Base-by-base conservation (phyloP, 768 basidiomycete genomes). In the Lyophyllum decastes region DNA sequence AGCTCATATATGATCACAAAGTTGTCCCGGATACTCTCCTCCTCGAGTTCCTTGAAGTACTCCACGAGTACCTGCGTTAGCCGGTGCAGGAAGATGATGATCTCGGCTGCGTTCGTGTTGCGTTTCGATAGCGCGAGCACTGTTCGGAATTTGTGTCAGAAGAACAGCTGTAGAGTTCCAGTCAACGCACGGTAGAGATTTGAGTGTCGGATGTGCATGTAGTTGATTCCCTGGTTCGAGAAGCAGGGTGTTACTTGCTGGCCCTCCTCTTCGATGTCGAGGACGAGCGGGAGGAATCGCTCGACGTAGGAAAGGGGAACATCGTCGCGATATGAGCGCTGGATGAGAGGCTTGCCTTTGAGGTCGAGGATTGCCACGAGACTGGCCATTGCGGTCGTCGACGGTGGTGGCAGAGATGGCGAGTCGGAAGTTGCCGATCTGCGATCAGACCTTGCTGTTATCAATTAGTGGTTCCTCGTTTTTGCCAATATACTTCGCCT, bases 1-100 rank as follows among this genome's bases (percentile, higher is more conserved):
- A 98, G 85, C 71, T 98, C 96, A 73, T 97, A 99, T 50, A 99
- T 97, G 70, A 99, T 97, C 40, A 99, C 97, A 69, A 99, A 99
- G 69, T 99, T 99, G 74, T 99, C 97, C 8, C 97, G 83, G 69
- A 99, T 98, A 48, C 94, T 95, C 78, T 99, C 97, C 69, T 98
- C 97, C 71, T 99, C 97, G 38, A 98, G 87, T 71, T 98, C 97
- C 72, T 98, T 99, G 82, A 99, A 99, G 81, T 99, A 99, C 70
- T 98, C 97, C 52, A 96, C 83, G 55, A 99, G 81, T 6, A 98
- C 96, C 70, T 94, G 86, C 0, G 88, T 89, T 55, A 99, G 82
- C 44, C 95, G 88, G 73, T 98, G 97, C 17, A 99, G 82, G 80
- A 98, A 98, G 61, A 97, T 84, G 75, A 98, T 94, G 66, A 94